A percentile compares a stretch with the other conserved stretches of the same genome.
These are phyloP conservation scores for Tetrahymena elliotti DNA, from an alignment of 73 alveolate species.

Conservation along the genomic window DNA sequence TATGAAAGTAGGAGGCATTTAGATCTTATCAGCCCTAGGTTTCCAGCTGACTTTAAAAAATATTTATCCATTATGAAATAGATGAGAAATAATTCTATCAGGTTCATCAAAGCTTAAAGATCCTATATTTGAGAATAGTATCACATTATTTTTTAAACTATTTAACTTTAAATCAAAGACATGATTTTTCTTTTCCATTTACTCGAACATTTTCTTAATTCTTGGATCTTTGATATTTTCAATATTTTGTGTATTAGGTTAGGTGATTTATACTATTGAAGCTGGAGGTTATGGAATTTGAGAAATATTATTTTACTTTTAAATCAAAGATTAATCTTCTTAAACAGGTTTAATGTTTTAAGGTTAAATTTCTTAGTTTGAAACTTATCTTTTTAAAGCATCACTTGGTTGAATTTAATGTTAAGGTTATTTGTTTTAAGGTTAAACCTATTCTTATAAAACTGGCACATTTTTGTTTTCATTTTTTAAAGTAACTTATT, in stretches of 20 bases:
- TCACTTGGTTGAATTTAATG: too few relatives aligned
- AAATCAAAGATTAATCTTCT: background rate
- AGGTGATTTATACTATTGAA: background rate
- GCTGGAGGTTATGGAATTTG: background rate
- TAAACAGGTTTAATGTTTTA: too few relatives aligned
- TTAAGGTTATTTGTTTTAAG: background rate
- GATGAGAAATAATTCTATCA: background rate
- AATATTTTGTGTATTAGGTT: background rate
- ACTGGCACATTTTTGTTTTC: too few relatives aligned
- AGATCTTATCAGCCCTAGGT: background rate
- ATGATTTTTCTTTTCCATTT: background rate
- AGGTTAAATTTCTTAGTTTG: background rate
- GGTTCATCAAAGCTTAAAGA: background rate
- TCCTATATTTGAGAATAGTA: background rate
- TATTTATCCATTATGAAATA: background rate
- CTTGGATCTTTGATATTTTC: background rate
- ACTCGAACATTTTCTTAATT: background rate
- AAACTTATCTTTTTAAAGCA: too few relatives aligned
- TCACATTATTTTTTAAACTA: background rate
- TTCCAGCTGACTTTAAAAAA: background rate
- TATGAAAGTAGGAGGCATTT: background rate
- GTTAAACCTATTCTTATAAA: background rate
- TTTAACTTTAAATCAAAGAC: background rate
- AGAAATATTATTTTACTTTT: too few relatives aligned
- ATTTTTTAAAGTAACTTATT: background rate